Conservation (phyloP, 176 grass and related monocot genomes). For the Dactylis glomerata region DNA sequence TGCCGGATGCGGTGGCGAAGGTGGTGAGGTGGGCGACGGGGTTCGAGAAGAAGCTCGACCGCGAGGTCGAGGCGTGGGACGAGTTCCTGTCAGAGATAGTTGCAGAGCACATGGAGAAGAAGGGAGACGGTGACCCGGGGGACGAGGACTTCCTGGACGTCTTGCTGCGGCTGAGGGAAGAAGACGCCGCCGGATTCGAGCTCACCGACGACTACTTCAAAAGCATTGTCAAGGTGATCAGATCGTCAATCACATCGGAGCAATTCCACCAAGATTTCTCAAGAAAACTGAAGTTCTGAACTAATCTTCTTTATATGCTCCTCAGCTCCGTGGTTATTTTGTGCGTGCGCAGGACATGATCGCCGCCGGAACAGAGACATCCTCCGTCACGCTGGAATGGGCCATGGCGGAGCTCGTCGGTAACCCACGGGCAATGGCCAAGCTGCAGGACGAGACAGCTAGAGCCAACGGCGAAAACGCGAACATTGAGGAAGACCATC, state of each 20-base stretch:
- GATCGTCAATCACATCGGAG: neutral
- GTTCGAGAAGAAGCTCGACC: slow-evolving; percentile 42
- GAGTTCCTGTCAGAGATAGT: slow-evolving; percentile 37
- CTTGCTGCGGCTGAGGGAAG: slow-evolving; percentile 40
- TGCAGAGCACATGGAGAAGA: slow-evolving; percentile 46
- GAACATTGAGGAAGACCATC: slow-evolving; percentile 22
- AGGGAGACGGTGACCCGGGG: neutral
- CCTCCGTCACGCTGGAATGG: slow-evolving; percentile 47
- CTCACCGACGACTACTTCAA: slow-evolving; percentile 48
- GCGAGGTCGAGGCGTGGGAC: slow-evolving; percentile 27
- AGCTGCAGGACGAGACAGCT: slow-evolving; percentile 42
- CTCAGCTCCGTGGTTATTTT: neutral
- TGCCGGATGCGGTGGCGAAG: slow-evolving; percentile 38
- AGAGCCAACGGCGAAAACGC: neutral
- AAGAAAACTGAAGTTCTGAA: neutral
- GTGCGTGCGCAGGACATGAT: slow-evolving; percentile 48
- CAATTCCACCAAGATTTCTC: neutral
- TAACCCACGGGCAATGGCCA: slow-evolving; percentile 56
- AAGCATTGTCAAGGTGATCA: slow-evolving; percentile 35
- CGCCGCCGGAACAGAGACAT: slow-evolving; percentile 56
- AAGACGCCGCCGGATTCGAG: slow-evolving; percentile 25
- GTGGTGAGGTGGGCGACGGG: slow-evolving; percentile 34
- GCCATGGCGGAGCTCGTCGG: slow-evolving; percentile 54
- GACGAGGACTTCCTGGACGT: slow-evolving; percentile 57
- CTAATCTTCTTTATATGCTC: neutral